A percentile compares a stretch with the other conserved stretches of the same genome.
Evolutionary conservation across 169 alveolate species (phyloP).

Genomic region (Plasmodium gallinaceum): DNA sequence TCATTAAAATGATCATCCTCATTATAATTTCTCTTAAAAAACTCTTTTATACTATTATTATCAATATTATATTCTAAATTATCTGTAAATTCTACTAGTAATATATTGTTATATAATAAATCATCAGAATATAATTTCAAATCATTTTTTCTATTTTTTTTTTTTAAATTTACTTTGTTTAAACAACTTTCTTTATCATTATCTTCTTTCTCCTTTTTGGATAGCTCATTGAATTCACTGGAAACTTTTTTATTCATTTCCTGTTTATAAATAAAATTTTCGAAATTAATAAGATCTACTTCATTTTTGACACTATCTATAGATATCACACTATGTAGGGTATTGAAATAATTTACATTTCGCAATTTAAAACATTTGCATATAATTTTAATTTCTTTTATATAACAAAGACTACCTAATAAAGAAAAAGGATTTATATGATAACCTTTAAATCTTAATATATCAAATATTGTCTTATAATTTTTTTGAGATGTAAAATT

Average conservation of each 20-base stretch:
- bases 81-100: slow-evolving; percentile 20
- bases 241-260: background rate
- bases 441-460: slow-evolving; percentile 33
- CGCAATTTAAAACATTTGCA: slow-evolving; percentile 20
- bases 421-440: slow-evolving; percentile 67
- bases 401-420: slow-evolving; percentile 45
- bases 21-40: slow-evolving; percentile 12
- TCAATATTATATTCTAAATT: slow-evolving; percentile 22
- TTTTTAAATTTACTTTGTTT: background rate
- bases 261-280: background rate
- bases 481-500: background rate
- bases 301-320: slow-evolving; percentile 16
- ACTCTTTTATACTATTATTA: slow-evolving; percentile 7
- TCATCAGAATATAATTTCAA: background rate
- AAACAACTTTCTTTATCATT: background rate
- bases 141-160: background rate
- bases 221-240: background rate
- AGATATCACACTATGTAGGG: slow-evolving; percentile 38
- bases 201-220: background rate
- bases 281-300: background rate
- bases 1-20: background rate
- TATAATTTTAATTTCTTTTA: slow-evolving; percentile 20
- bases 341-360: slow-evolving; percentile 7
- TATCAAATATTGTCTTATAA: slow-evolving; percentile 4
- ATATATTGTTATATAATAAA: background rate